Evolutionary conservation across 2,329 filamentous ascomycete species (phyloP).

Genomic region (Cucurbitaria berberidis): DNA sequence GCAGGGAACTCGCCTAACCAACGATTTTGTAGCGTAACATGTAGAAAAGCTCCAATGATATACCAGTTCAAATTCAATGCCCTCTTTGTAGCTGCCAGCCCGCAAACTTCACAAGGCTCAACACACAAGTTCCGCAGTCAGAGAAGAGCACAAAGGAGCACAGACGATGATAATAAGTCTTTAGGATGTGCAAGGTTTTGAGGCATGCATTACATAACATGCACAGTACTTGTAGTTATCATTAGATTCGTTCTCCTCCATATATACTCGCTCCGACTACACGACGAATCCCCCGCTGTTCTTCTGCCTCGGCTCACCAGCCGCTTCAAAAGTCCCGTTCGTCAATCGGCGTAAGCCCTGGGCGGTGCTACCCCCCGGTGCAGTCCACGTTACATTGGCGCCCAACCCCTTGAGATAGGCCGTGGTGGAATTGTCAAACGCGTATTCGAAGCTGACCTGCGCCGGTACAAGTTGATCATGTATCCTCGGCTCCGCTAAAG

Average conservation of each 20-base stretch:
- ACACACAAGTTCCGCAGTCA: too few species aligned
- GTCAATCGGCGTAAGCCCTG: constrained; percentile 69
- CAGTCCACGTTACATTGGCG: constrained; percentile 75
- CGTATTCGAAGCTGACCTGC: constrained; percentile 69
- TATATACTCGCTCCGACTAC: constrained; percentile 30
- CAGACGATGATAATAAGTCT: too few species aligned
- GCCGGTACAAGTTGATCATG: constrained; percentile 86
- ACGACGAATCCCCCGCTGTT: constrained; percentile 70
- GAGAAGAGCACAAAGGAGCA: too few species aligned
- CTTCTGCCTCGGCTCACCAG: constrained; percentile 74
- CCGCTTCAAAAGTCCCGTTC: constrained; percentile 78
- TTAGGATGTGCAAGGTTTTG: background rate
- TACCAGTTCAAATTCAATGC: background rate
- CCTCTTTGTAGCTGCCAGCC: background rate
- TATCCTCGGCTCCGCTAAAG: constrained; percentile 70
- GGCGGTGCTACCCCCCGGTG: constrained; percentile 68
- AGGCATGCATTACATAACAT: background rate
- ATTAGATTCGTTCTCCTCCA: background rate
- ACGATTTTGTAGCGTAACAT: background rate
- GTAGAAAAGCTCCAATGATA: background rate
- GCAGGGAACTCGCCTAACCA: background rate
- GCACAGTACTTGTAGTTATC: background rate
- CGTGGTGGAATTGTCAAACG: constrained; percentile 69
- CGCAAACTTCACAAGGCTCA: background rate
- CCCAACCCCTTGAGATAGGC: constrained; percentile 68